Base-by-base conservation (phyloP, 768 basidiomycete genomes). In the Lactarius pseudohatsudake region DNA sequence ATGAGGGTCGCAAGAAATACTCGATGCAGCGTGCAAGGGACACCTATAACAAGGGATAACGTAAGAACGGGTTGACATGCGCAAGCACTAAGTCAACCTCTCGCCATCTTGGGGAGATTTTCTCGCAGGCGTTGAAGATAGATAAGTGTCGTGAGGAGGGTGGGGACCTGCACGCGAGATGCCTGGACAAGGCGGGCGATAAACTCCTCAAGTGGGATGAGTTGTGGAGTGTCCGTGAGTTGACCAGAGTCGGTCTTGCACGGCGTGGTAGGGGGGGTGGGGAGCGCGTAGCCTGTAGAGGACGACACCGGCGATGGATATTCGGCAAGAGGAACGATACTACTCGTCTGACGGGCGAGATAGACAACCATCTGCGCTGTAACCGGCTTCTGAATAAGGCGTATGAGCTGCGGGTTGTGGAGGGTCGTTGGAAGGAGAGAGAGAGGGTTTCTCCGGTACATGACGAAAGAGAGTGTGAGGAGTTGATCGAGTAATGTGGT, bases 1-100 rank as follows among this genome's bases (percentile, higher is more conserved):
- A 99, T 98, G 72, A 99, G 89, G 1, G 92, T 89, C 28, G 96
- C 96, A 71, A 99, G 85, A 79, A 99, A 98, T 61, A 99, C 90
- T 57, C 96, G 89, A 74, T 98, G 96, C 41, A 94, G 86, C 26
- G 96, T 96, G 77, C 94, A 97, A 28, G 90, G 85, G 81, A 94
- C 88, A 57, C 94, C 83, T 67, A 32, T 22, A 16, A 40, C 82
- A 66, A 53, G 5, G 62, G 62, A 65, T 54, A 45, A 57, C 40
- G 57, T 65, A 47, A 66, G 43, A 53, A 41, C 13, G 57, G 36
- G 55, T n/a, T 8, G 30, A 26, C 9, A 62, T n/a, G 36, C 16
- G 43, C 34, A 26, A 59, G 58, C 30, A 80, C 83, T 20, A 20
- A 34, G 40, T 72, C 65, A 92, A 53, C 95, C 95, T 82, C 91